Percentiles rank a stretch among this genome's conserved stretches.
phyloP scores from a whole-genome alignment of 2,329 filamentous ascomycete species.

The Epichloe coenophiala region DNA sequence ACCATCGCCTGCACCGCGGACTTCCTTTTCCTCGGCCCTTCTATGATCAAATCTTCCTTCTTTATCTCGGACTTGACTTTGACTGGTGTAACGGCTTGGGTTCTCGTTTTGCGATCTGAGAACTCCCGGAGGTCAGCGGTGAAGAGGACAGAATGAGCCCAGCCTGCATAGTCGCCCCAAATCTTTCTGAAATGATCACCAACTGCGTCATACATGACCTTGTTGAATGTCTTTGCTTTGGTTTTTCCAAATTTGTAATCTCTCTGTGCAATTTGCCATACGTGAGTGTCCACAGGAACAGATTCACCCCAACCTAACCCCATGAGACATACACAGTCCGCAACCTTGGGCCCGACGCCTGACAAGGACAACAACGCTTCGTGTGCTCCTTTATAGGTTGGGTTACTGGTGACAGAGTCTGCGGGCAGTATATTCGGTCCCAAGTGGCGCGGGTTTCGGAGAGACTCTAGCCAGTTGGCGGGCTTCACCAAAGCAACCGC shows the following conservation, averaged over 20 bases:
- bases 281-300: slow-evolving; percentile 92
- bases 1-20: slow-evolving; percentile 7
- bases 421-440: slow-evolving; percentile 28
- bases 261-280: slow-evolving; percentile 94
- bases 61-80: slow-evolving; percentile 5
- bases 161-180: slow-evolving; percentile 90
- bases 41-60: slow-evolving; percentile 12
- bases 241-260: slow-evolving; percentile 89
- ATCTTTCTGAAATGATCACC: slow-evolving; percentile 78
- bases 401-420: slow-evolving; percentile 12
- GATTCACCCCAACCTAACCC: slow-evolving; percentile 91
- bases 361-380: slow-evolving; percentile 64
- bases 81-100: background rate
- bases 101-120: slow-evolving; percentile 41
- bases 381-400: slow-evolving; percentile 68
- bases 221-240: slow-evolving; percentile 75
- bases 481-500: slow-evolving; percentile 57
- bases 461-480: slow-evolving; percentile 57
- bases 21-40: slow-evolving; percentile 16
- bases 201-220: slow-evolving; percentile 77
- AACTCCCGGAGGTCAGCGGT: slow-evolving; percentile 85
- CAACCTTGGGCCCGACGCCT: slow-evolving; percentile 91
- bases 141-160: slow-evolving; percentile 95
- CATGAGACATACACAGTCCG: slow-evolving; percentile 94
- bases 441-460: slow-evolving; percentile 66